phyloP scores from a whole-genome alignment of 2,329 filamentous ascomycete genomes.

The Dactylellina parvicollis region DNA sequence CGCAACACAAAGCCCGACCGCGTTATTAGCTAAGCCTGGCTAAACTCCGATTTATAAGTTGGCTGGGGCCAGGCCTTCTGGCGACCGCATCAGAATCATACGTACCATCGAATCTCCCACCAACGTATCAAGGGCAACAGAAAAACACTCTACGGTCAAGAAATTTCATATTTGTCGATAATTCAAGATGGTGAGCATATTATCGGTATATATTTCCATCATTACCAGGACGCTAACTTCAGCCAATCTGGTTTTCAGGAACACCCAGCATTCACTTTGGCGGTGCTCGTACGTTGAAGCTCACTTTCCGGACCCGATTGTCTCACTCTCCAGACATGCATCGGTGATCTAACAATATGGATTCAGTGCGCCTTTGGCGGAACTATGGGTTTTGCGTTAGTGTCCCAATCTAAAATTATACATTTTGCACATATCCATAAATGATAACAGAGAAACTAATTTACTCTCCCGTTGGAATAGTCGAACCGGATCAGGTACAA shows the following conservation, averaged over 20 bases:
- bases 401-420: neutral
- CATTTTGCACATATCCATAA: constrained; percentile 9
- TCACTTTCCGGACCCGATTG: neutral
- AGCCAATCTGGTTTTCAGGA: constrained; percentile 12
- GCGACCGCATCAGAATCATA: constrained; percentile 1
- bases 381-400: constrained; percentile 76
- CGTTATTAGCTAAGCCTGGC: constrained; percentile 37
- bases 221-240: neutral
- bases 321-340: neutral
- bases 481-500: constrained; percentile 76
- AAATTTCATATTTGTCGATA: neutral
- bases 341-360: neutral
- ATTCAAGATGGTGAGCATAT: constrained; percentile 33
- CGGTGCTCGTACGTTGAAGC: constrained; percentile 35
- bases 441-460: neutral
- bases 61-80: neutral
- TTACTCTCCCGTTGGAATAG: constrained; percentile 58
- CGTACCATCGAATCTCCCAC: constrained; percentile 2
- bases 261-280: constrained; percentile 52
- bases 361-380: constrained; percentile 79
- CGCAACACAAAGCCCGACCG: constrained; percentile 37
- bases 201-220: neutral
- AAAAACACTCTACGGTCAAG: neutral
- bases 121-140: neutral
- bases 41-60: constrained; percentile 31